Evolutionary conservation across 202 grass and related monocot genomes (phyloP).

Genomic region (Cymbopogon flexuosus): DNA sequence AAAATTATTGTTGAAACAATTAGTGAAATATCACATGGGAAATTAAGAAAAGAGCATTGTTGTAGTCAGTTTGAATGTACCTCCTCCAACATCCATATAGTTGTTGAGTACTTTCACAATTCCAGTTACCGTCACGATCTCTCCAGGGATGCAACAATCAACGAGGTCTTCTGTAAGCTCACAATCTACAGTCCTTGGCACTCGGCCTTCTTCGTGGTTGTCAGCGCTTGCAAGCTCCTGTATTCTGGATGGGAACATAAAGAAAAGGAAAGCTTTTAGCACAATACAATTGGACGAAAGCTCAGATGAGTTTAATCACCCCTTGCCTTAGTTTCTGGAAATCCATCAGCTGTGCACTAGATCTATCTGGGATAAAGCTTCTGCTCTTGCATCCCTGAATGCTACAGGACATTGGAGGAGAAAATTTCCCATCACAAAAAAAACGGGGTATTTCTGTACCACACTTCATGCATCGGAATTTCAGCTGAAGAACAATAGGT

Average conservation of each 20-base stretch:
- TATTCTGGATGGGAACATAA: constrained; percentile 48
- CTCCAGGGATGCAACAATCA: constrained; percentile 94
- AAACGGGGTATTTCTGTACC: constrained; percentile 20
- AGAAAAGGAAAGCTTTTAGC: constrained; percentile 18
- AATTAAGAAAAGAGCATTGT: background rate
- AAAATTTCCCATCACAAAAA: constrained; percentile 86
- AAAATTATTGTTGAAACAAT: background rate
- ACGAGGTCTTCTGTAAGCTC: constrained; percentile 92
- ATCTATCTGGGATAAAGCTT: constrained; percentile 61
- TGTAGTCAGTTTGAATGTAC: constrained; percentile 38
- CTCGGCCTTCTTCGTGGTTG: constrained; percentile 76
- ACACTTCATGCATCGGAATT: constrained; percentile 74
- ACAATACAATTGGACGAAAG: constrained; percentile 6
- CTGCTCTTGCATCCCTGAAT: constrained; percentile 74
- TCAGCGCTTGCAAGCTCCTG: constrained; percentile 61
- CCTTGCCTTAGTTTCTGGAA: constrained; percentile 92
- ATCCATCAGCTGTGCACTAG: constrained; percentile 67
- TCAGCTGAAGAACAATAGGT: constrained; percentile 56
- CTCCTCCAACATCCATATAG: constrained; percentile 88
- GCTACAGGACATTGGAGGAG: constrained; percentile 57
- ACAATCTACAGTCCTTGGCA: constrained; percentile 83
- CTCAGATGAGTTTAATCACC: background rate
- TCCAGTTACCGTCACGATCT: constrained; percentile 68
- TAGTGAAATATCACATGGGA: background rate
- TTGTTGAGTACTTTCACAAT: constrained; percentile 95